Evolutionary conservation across 768 basidiomycete species (phyloP), one percentile per base, ranked within the genome.

Genomic region (Panaeolus papilionaceus): DNA sequence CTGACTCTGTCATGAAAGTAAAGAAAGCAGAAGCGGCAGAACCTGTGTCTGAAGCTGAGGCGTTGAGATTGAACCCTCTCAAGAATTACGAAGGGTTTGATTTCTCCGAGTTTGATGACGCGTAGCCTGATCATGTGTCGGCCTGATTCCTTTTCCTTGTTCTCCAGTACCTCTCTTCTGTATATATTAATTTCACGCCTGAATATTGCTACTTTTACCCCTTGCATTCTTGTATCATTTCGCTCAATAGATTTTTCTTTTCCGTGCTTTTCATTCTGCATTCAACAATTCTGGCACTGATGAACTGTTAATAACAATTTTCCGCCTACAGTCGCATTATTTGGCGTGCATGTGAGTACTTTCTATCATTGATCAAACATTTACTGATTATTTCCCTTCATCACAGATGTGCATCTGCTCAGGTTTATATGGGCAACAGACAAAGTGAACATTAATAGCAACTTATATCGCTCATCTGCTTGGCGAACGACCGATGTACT

Each of bases 31-130:
- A 83, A 66, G 69, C 78, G 64, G 83, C 79, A 70, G 84, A 82
- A 11, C 77, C 81, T 44, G 78, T 83, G 38, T 87, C 89, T 2
- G 92, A 93, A 76, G 91, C 91, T 38, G 93, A 94, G 74, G 92
- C 91, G 2, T 75, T 94, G 67, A 82, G 92, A 68, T 92, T 87
- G 71, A 91, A 93, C 74, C 93, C 93, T 1, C 78, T 94, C 75
- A 93, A 92, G 81, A 94, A 94, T 73, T 93, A 94, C 67, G 54
- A 58, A 33, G 54, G 54, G 16, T 58, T 58, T 58, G 54, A 58
- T 58, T 28, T 58, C 33, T 58, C 54, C 6, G 26, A 58, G 28
- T 58, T 58, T 58, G 54, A 58, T 58, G 54, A 58, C 4, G 54
- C 26, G 12, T 42, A 16, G 16, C 11, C 9, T 10, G 10, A 9